These are phyloP conservation scores for Raffaelea arxii DNA, from an alignment of 2,329 filamentous ascomycete genomes.

Conservation along the genomic window DNA sequence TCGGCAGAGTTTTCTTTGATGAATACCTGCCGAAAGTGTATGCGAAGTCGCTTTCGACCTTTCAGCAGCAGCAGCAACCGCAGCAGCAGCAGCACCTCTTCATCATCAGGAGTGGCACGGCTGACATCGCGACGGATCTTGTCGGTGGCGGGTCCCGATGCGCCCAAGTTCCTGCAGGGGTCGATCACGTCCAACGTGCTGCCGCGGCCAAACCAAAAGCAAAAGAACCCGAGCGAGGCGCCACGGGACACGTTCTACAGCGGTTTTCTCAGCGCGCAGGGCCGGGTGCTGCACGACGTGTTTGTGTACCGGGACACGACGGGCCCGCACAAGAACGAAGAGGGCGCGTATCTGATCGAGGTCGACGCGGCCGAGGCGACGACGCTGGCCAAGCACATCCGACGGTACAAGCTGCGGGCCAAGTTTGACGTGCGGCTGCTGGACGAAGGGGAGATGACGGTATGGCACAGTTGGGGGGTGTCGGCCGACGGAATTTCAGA, in stretches of 20 bases:
- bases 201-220: conserved; percentile 20
- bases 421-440: conserved; percentile 64
- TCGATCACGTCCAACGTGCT: conserved; percentile 67
- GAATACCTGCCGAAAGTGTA: too few relatives aligned
- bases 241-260: conserved; percentile 54
- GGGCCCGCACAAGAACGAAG: conserved; percentile 10
- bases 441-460: conserved; percentile 50
- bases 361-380: conserved; percentile 61
- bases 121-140: conserved; percentile 73
- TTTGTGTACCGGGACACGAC: conserved; percentile 66
- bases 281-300: conserved; percentile 77
- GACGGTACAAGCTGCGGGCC: conserved; percentile 75
- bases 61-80: too few relatives aligned
- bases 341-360: conserved; percentile 64
- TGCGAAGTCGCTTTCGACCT: too few relatives aligned
- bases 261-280: conserved; percentile 77
- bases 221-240: conserved; percentile 13
- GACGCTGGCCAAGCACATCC: conserved; percentile 60
- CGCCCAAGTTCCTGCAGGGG: conserved; percentile 78
- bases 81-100: too few relatives aligned
- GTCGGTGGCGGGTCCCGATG: conserved; percentile 67
- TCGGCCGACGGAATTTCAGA: background rate
- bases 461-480: conserved; percentile 70
- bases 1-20: too few relatives aligned
- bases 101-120: conserved; percentile 35